phyloP scores from a whole-genome alignment of 2,329 filamentous ascomycete species.

The Exophiala phaeomuriformis region DNA sequence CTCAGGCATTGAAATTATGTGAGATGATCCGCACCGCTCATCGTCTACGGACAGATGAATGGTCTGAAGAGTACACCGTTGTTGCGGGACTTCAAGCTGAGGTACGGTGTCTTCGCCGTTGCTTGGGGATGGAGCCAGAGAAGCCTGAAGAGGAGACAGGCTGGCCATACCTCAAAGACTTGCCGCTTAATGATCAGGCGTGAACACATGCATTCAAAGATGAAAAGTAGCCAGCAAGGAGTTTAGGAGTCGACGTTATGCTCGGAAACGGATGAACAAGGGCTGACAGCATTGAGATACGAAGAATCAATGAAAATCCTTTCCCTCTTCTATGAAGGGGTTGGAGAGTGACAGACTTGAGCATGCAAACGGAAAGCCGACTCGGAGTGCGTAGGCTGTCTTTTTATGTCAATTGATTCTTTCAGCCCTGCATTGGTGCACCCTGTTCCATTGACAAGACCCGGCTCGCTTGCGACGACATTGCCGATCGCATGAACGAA shows the following conservation, averaged over 20 bases:
- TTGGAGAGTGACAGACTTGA: background rate
- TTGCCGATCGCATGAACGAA: background rate
- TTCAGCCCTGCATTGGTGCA: background rate
- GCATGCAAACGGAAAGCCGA: background rate
- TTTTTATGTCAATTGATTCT: background rate
- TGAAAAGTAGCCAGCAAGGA: background rate
- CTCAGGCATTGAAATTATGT: conserved; percentile 41
- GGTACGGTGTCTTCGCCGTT: conserved; percentile 42
- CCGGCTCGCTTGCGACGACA: background rate
- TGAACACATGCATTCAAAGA: conserved; percentile 2
- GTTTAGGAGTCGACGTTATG: background rate
- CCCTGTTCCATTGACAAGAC: background rate
- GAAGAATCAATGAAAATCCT: background rate
- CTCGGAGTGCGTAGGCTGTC: background rate
- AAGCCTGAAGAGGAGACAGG: conserved; percentile 44
- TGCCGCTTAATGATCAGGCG: conserved; percentile 30
- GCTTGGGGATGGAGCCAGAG: conserved; percentile 43
- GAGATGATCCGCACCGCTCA: conserved; percentile 45
- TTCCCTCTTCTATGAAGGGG: background rate
- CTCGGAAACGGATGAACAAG: background rate
- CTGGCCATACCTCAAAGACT: conserved; percentile 43
- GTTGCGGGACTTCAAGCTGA: conserved; percentile 44
- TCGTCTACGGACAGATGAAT: conserved; percentile 43
- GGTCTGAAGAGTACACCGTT: conserved; percentile 39
- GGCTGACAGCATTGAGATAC: background rate